Evolutionary conservation across 2,329 filamentous ascomycete species (phyloP).

Genomic region (Tolypocladium inflatum): DNA sequence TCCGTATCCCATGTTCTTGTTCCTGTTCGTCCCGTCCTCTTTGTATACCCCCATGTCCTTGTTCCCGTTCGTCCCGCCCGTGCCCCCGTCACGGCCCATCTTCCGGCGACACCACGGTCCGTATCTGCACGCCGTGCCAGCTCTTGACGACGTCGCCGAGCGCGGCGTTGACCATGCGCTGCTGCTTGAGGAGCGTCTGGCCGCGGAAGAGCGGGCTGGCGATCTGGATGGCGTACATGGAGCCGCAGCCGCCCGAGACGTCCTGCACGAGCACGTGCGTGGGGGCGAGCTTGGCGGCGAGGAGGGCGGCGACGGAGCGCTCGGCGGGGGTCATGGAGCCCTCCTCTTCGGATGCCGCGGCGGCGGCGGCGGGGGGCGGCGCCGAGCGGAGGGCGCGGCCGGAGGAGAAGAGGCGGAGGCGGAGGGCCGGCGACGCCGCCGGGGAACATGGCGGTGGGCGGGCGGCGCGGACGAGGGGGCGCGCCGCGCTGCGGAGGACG

Average conservation of each 20-base stretch:
- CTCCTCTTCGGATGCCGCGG: slow-evolving; percentile 10
- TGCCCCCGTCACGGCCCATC: not conserved
- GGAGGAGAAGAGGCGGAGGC: not conserved
- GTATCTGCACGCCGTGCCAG: slow-evolving; percentile 78
- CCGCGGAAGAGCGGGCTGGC: slow-evolving; percentile 63
- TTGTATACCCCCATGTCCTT: too few relatives aligned
- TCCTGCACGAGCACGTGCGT: slow-evolving; percentile 59
- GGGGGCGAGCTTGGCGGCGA: slow-evolving; percentile 39
- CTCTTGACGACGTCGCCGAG: slow-evolving; percentile 66
- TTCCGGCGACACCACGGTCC: slow-evolving; percentile 45
- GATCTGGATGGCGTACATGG: slow-evolving; percentile 80
- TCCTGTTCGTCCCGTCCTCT: not conserved
- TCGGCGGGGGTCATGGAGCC: slow-evolving; percentile 39
- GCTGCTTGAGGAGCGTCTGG: slow-evolving; percentile 66
- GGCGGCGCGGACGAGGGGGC: not conserved
- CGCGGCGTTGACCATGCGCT: slow-evolving; percentile 68
- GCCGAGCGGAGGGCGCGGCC: slow-evolving; percentile 1
- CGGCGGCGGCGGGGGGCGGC: not conserved
- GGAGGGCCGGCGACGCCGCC: not conserved
- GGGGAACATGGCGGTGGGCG: not conserved
- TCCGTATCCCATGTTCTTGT: too few relatives aligned
- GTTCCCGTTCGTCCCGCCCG: not conserved
- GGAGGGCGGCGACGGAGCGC: slow-evolving; percentile 45
- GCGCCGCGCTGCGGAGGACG: not conserved
- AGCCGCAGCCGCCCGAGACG: slow-evolving; percentile 74